Base-by-base conservation (phyloP, 2,329 filamentous ascomycete genomes). In the Mollisia scopiformis region DNA sequence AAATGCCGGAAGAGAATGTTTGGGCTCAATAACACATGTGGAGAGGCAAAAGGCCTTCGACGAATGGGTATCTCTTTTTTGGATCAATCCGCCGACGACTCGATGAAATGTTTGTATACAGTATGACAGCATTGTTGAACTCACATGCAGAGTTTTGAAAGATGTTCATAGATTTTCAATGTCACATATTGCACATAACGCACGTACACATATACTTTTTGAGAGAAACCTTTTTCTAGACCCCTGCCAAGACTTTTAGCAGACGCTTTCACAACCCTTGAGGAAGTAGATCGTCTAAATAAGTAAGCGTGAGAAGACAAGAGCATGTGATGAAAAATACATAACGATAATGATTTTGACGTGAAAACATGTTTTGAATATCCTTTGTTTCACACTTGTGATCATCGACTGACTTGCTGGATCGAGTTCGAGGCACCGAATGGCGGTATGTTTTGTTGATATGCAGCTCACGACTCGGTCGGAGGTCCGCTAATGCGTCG, bases 21-120 rank as follows among this genome's bases (percentile, higher is more conserved):
- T 74, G 72, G 72, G 63, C 62, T 65, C 72, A 73, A 74, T 74
- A 73, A 74, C 72, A 69, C 60, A 21, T 61, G 68, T 68, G 68
- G 69, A 68, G 66, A 72, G 72, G 72, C 71, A 73, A 53, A 63
- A 68, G 71, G 71, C 72, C 72, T 74, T 69, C 62, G 63, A 67
- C 65, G 60, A 69, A 64, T 66, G 46, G 61, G 62, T 52, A 49
- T 66, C 61, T 61, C 55, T 59, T 64, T 46, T 62, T 62, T 66
- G 54, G 65, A 64, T 63, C 58, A 66, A 59, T 69, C 57, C 62
- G 62, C 63, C 67, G 66, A 70, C 58, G 64, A 69, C 59, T 69
- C 49, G 61, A 69, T 60, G 65, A 68, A 35, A 59, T 63, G 53
- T 64, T 64, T 62, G 51, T 58, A 53, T 62, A 58, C 47, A 57